These are phyloP conservation scores for Diaporthe humulicola DNA, from an alignment of 2,329 filamentous ascomycete species.

Conservation along the genomic window DNA sequence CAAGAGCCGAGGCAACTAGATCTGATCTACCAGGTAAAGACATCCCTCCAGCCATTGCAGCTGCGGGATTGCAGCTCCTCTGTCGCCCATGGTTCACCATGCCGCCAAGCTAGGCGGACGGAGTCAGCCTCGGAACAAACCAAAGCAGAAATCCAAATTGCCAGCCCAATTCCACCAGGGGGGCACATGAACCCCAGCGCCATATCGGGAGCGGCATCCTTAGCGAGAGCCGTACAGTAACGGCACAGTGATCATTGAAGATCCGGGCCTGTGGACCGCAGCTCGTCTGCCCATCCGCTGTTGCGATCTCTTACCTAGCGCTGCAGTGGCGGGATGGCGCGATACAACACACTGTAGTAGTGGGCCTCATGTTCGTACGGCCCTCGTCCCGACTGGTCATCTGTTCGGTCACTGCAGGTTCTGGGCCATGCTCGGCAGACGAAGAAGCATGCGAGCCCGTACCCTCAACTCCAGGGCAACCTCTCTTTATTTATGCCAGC, in stretches of 20 bases:
- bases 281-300: background rate
- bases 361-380: conserved; percentile 24
- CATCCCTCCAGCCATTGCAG: background rate
- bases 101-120: conserved; percentile 21
- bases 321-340: conserved; percentile 30
- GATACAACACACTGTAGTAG: conserved; percentile 29
- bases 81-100: background rate
- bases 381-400: conserved; percentile 24
- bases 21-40: background rate
- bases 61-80: background rate
- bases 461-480: background rate
- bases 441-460: conserved; percentile 5
- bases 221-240: conserved; percentile 9
- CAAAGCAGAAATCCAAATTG: conserved; percentile 5
- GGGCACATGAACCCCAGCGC: conserved; percentile 3
- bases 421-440: conserved; percentile 13
- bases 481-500: background rate
- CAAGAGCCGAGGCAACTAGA: background rate
- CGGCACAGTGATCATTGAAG: conserved; percentile 12
- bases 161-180: background rate
- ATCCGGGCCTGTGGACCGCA: conserved; percentile 14
- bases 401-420: conserved; percentile 5
- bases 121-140: conserved; percentile 14
- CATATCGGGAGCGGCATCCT: conserved; percentile 7
- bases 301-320: conserved; percentile 30